Base-by-base conservation (phyloP, 2,329 filamentous ascomycete genomes). In the Fusarium illudens region DNA sequence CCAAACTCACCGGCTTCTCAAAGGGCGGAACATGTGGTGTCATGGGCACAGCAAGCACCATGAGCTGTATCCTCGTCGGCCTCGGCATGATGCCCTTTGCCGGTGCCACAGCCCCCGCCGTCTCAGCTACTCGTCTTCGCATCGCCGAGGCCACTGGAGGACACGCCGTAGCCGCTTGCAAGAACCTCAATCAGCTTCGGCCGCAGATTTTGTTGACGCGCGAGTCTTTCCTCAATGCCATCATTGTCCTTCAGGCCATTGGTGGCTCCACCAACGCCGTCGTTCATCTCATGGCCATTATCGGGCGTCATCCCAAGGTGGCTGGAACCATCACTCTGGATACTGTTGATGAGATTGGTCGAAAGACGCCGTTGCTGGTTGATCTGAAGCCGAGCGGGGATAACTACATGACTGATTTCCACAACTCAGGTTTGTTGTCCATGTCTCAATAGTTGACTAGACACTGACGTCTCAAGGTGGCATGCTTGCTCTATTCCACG, bases 1-100 rank as follows among this genome's bases (percentile, higher is more conserved):
- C 15, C 6, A 33, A 30, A 15, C 20, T 17, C 36, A 15, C 15
- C 6, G 20, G 1, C 12, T 34, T 46, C 9, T 19, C 0, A 37
- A 52, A 84, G 82, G 87, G 89, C 2, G 93, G 93, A 29, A 94
- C 92, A 1, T 97, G 93, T 68, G 93, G 93, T 48, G 93, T 94
- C 17, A 97, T 97, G 93, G 96, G 93, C 67, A 97, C 93, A 0
- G 93, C 93, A 7, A 95, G 93, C 74, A 96, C 93, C 2, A 95
- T 97, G 92, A 92, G 92, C 1, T 94, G 92, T 6, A 87, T 93
- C 15, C 91, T 94, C 20, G 92, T 93, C 64, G 92, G 89, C 0
- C 89, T 97, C 71, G 93, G 93, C n/a, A 83, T 96, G 69, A 91
- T 92, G 61, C 84, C 94, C 1, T 90, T 94, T 8, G 88, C 89